Base-by-base conservation (phyloP, 2,329 filamentous ascomycete genomes). In the Sphaerulina vaccinii region DNA sequence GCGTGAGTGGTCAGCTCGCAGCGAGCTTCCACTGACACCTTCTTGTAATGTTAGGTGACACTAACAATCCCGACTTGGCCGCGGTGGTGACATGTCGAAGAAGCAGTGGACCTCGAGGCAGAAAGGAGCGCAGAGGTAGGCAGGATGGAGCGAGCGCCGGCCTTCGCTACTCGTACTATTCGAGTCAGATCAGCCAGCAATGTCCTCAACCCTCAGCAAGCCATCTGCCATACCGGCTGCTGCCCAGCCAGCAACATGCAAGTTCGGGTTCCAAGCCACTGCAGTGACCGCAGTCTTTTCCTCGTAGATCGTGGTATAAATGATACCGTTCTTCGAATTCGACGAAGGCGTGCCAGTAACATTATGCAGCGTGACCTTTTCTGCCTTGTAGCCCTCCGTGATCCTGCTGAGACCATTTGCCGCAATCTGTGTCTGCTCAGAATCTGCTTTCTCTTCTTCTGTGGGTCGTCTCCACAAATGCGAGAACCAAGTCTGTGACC, bases 401-500 rank as follows among this genome's bases (percentile, higher is more conserved):
- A 77, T 68, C 24, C 74, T 58, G 13, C 54, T 61, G 16, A 69
- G 49, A 0, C 65, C 67, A 21, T 53, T 32, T 19, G 40, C 40
- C 5, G 46, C 56, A 35, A 56, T 43, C 9, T 10, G n/a, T 1
- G 22, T 18, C 16, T 39, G 29, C 15, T 37, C 49, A 7, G 10
- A 33, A 15, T 38, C 44, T 21, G 54, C 48, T 9, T 19, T 29
- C 46, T 64, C 61, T 16, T 56, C 57, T 9, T 51, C 45, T 2
- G 43, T 60, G 5, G 59, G 52, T 9, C 64, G 57, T 16, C 73
- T 62, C 79, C 80, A 85, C 49, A 83, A 79, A 58, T 83, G 80
- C 19, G 70, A 65, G 57, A 83, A 83, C 77, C 81, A 82, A 5
- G 69, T 75, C 56, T 81, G 78, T 51, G 80, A 73, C 70, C 73